phyloP scores from a whole-genome alignment of 2,329 filamentous ascomycete genomes.

The Sporothrix pallida region DNA sequence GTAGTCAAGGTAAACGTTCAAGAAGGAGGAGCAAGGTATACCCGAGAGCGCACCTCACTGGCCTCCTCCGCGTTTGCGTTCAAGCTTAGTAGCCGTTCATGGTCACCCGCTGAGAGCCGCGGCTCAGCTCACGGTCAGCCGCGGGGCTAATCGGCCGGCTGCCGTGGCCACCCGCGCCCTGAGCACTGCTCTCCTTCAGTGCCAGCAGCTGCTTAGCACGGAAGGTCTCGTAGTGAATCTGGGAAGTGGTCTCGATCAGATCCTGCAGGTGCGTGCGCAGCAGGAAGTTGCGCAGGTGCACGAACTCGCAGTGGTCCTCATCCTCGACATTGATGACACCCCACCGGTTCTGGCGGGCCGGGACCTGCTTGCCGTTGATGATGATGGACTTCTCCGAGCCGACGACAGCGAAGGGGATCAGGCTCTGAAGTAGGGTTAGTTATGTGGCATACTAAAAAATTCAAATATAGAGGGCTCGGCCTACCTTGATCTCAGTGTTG shows the following conservation, averaged over 20 bases:
- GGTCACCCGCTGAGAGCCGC: conserved; percentile 94
- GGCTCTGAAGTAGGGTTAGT: conserved; percentile 61
- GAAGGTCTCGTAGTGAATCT: conserved; percentile 99
- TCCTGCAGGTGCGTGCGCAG: conserved; percentile 98
- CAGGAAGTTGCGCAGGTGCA: conserved; percentile 97
- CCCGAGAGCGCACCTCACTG: conserved; percentile 29
- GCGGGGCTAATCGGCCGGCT: conserved; percentile 95
- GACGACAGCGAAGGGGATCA: conserved; percentile 96
- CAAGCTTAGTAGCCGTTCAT: conserved; percentile 92
- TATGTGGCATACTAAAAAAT: too few relatives aligned
- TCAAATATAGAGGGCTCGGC: conserved; percentile 37
- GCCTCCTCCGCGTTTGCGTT: conserved; percentile 26
- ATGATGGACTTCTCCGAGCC: conserved; percentile 98
- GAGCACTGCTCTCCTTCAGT: conserved; percentile 95
- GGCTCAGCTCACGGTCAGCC: conserved; percentile 93
- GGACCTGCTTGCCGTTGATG: conserved; percentile 95
- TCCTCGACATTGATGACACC: conserved; percentile 99
- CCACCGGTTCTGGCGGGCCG: conserved; percentile 98
- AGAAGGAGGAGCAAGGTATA: not conserved
- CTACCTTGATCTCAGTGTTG: conserved; percentile 96
- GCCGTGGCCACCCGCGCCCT: conserved; percentile 66
- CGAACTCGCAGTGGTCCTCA: conserved; percentile 99
- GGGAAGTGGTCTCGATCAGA: conserved; percentile 97
- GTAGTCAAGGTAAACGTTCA: conserved; percentile 16
- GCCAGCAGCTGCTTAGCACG: conserved; percentile 97